Evolutionary conservation across 495 filamentous ascomycete species (phyloP).

Genomic region (Acidiella bohemica): DNA sequence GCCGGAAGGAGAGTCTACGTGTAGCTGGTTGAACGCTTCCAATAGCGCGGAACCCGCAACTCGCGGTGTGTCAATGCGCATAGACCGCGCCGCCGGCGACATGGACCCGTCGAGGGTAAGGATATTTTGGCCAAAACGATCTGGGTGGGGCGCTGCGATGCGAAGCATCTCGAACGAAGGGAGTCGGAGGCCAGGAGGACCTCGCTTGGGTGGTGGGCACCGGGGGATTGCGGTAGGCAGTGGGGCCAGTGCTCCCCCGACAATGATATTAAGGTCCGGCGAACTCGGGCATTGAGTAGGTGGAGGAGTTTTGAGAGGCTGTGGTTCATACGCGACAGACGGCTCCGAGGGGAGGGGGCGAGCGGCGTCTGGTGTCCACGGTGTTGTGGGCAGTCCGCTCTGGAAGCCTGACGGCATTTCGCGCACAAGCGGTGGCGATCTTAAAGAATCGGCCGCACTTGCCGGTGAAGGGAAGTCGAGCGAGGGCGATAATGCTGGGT

Average conservation of each 20-base stretch:
- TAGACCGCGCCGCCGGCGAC: not conserved
- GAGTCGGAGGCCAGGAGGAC: slow-evolving; percentile 22
- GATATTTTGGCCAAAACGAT: slow-evolving; percentile 16
- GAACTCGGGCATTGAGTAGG: not conserved
- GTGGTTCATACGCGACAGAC: not conserved
- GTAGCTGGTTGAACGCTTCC: not conserved
- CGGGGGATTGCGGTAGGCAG: slow-evolving; percentile 3
- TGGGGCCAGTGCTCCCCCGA: slow-evolving; percentile 12
- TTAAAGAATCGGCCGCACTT: not conserved
- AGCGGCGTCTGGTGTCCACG: slow-evolving; percentile 2
- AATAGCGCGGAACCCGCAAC: not conserved
- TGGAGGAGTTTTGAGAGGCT: not conserved
- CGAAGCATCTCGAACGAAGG: slow-evolving; percentile 29
- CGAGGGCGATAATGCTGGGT: not conserved
- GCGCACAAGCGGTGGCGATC: not conserved
- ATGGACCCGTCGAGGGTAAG: not conserved
- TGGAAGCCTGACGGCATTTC: not conserved
- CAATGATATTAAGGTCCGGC: slow-evolving; percentile 4
- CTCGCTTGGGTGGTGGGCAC: slow-evolving; percentile 9
- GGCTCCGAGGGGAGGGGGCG: not conserved
- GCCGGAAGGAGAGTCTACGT: too few relatives aligned
- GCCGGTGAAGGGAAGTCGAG: slow-evolving; percentile 8
- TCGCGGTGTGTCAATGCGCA: not conserved
- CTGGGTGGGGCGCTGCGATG: slow-evolving; percentile 28
- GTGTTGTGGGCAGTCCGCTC: not conserved